Conservation (phyloP, 768 basidiomycete genomes). For the Amanita pseudoporphyria region DNA sequence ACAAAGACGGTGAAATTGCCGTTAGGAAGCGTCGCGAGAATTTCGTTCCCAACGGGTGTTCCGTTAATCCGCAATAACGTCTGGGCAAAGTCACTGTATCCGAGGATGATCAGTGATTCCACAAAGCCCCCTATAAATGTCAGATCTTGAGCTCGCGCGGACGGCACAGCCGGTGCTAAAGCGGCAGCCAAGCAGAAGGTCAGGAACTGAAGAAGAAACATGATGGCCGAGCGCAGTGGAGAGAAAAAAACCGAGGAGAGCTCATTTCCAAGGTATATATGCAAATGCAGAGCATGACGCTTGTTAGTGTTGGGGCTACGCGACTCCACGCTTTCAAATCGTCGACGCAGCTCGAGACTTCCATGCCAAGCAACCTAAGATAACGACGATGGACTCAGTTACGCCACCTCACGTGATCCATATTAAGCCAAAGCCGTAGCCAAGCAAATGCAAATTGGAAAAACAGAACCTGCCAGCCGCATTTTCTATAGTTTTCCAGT, state of each 20-base stretch:
- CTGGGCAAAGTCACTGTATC: constrained; percentile 33
- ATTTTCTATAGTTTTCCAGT: too few relatives aligned
- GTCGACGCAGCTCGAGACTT: too few relatives aligned
- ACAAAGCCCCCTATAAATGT: constrained; percentile 22
- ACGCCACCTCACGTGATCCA: constrained; percentile 4
- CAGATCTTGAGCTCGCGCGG: constrained; percentile 10
- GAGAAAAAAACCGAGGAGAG: not conserved
- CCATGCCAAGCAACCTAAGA: too few relatives aligned
- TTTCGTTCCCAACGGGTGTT: constrained; percentile 29
- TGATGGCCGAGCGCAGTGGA: not conserved
- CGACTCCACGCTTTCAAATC: too few relatives aligned
- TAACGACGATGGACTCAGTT: too few relatives aligned
- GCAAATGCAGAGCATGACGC: too few relatives aligned
- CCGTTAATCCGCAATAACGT: constrained; percentile 31
- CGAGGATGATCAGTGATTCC: constrained; percentile 25
- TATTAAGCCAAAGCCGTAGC: not conserved
- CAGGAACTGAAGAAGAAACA: not conserved
- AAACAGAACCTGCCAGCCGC: too few relatives aligned
- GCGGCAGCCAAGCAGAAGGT: constrained; percentile 11
- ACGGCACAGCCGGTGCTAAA: constrained; percentile 3
- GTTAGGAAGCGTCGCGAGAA: constrained; percentile 33
- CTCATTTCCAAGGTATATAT: not conserved
- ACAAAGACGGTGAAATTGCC: constrained; percentile 47
- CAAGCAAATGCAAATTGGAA: not conserved
- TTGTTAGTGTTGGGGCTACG: too few relatives aligned